Evolutionary conservation across 176 grass and related monocot species (phyloP), one percentile per base, ranked within the genome.

Genomic region (Bolboschoenus planiculmis): DNA sequence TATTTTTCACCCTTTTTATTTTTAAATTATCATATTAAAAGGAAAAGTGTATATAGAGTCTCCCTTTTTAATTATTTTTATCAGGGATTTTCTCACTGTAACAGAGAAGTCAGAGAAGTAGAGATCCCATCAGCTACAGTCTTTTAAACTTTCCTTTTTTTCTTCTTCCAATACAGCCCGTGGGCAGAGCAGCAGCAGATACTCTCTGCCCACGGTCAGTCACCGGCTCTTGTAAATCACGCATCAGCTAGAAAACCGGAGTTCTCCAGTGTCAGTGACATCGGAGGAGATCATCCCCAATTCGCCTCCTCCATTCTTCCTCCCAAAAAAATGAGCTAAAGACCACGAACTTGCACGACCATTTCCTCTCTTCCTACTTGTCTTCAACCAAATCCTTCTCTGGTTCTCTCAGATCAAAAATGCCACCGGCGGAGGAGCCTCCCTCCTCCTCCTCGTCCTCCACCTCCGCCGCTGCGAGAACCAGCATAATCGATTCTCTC

Each of bases 401-500:
- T 55, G 24, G 11, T 78, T 29, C 76, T 80, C 73, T 13, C 53
- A 31, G 56, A 46, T 30, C 21, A 46, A 59, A 27, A 82, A 82
- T 82, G 85, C 50, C 80, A 29, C 39, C 80, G 40, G 7, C 58
- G 40, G 80, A 81, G 56, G 78, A 65, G 43, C 11, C 44, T 58
- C 39, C 44, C 54, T 56, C 26, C 7, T 26, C 74, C 40, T 35
- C 71, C 18, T 35, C n/a, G n/a, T 23, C 72, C 37, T 33, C 68
- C 29, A 50, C 78, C 18, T 35, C 10, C 39, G 46, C 67, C 46
- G 27, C 66, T 1, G 36, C 77, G 31, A 60, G 50, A 42, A 36
- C 73, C 8, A 91, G 92, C 87, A 82, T 99, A 54, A 84, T 99
- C 59, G 92, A 99, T 78, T 56, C 51, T 31, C 84, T 99, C 4